Percentiles rank a stretch among this genome's conserved stretches.
Evolutionary conservation across 495 filamentous ascomycete genomes (phyloP).

Genomic region (Echria macrotheca): DNA sequence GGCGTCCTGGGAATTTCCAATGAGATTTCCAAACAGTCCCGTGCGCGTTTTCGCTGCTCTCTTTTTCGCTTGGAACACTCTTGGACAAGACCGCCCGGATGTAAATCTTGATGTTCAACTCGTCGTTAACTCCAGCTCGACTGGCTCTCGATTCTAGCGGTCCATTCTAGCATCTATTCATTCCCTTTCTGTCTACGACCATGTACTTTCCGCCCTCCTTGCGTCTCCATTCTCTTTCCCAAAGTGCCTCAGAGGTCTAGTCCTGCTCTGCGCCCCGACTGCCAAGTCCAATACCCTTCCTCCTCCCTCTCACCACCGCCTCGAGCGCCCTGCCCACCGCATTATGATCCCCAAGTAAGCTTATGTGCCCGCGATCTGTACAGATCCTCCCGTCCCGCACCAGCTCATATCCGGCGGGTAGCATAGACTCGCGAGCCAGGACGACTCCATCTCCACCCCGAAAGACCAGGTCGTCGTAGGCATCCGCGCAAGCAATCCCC

Average conservation of each 20-base stretch:
- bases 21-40: too few species aligned
- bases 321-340: slow-evolving; percentile 69
- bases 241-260: neutral
- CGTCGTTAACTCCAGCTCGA: too few species aligned
- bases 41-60: too few species aligned
- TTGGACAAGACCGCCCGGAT: neutral
- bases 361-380: slow-evolving; percentile 81
- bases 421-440: slow-evolving; percentile 77
- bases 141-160: too few species aligned
- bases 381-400: slow-evolving; percentile 66
- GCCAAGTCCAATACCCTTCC: slow-evolving; percentile 66
- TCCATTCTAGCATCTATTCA: too few species aligned
- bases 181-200: too few species aligned
- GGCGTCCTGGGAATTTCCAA: too few species aligned
- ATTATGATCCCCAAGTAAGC: slow-evolving; percentile 77
- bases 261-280: too few species aligned
- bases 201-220: too few species aligned
- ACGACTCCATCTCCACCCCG: slow-evolving; percentile 87
- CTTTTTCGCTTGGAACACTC: neutral
- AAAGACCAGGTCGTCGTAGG: slow-evolving; percentile 85
- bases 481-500: slow-evolving; percentile 67
- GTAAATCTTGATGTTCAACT: too few species aligned
- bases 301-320: slow-evolving; percentile 60
- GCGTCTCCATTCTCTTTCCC: neutral
- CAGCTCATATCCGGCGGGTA: slow-evolving; percentile 71